Percentiles rank a stretch among this genome's conserved stretches.
Evolutionary conservation across 768 basidiomycete species (phyloP).

Genomic region (Boletus rufocinnamomeus): DNA sequence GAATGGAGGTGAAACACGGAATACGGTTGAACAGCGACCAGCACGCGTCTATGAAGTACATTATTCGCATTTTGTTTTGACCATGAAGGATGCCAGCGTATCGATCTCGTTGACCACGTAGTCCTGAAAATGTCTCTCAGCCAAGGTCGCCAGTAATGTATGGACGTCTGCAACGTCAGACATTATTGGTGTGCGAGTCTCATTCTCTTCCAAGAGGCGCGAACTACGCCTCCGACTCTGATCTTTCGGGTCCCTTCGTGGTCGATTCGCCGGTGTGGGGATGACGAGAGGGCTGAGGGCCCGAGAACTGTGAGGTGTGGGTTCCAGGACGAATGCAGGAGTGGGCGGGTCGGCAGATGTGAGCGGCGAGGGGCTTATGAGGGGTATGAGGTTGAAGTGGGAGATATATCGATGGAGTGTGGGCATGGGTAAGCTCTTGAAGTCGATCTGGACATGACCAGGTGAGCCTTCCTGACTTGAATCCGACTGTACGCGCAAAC

Average conservation of each 20-base stretch:
- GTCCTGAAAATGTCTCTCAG: constrained; percentile 73
- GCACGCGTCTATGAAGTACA: constrained; percentile 22
- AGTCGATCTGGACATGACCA: constrained; percentile 60
- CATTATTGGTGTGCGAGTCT: constrained; percentile 61
- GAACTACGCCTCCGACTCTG: constrained; percentile 66
- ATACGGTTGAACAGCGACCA: constrained; percentile 18
- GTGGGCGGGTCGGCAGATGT: constrained; percentile 68
- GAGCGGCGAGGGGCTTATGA: constrained; percentile 69
- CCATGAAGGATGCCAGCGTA: constrained; percentile 80
- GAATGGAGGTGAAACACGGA: constrained; percentile 6
- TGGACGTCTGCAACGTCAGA: constrained; percentile 73
- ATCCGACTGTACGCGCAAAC: neutral
- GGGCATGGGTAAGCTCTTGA: constrained; percentile 64
- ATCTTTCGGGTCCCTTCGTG: constrained; percentile 68
- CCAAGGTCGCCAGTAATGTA: constrained; percentile 63
- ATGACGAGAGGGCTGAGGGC: constrained; percentile 50
- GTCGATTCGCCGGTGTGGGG: constrained; percentile 66
- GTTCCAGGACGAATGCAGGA: constrained; percentile 59
- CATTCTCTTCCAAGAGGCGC: constrained; percentile 66
- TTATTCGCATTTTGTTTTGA: constrained; percentile 59
- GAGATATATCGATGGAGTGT: constrained; percentile 72
- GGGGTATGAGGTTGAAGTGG: constrained; percentile 71
- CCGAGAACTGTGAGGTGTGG: constrained; percentile 45
- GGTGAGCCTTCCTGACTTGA: constrained; percentile 12
- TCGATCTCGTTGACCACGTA: constrained; percentile 70